Percentiles rank a stretch among this genome's conserved stretches.
Evolutionary conservation across 805 yeast genomes (phyloP).

Genomic region (Saturnispora saitoi): DNA sequence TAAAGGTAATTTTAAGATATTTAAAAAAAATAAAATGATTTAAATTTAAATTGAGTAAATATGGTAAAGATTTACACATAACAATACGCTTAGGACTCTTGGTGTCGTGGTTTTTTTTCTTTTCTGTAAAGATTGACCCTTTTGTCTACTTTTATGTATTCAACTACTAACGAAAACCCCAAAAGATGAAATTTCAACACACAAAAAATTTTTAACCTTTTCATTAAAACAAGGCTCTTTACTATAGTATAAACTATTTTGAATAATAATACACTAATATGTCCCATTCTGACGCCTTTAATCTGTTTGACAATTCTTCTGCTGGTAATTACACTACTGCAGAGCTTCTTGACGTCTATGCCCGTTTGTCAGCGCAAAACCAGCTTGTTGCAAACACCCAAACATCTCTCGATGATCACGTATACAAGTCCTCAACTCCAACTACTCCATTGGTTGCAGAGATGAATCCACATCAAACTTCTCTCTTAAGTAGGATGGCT

Average conservation of each 20-base stretch:
- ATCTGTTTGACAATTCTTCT: not conserved
- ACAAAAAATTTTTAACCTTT: not conserved
- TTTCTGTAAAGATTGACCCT: not conserved
- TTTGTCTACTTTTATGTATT: not conserved
- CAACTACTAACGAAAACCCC: not conserved
- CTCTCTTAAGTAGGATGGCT: not conserved
- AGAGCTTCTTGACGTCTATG: not conserved
- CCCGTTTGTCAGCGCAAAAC: constrained; percentile 39
- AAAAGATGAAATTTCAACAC: not conserved
- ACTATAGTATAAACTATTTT: not conserved
- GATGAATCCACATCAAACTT: not conserved
- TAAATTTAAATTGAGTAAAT: not conserved
- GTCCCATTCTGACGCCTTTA: not conserved
- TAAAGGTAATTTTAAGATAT: constrained; percentile 32
- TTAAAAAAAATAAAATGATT: not conserved
- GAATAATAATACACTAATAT: not conserved
- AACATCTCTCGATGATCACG: constrained; percentile 25
- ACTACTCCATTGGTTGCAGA: not conserved
- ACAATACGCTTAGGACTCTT: no score
- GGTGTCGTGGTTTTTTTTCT: not conserved
- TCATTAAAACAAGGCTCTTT: not conserved
- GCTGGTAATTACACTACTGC: not conserved
- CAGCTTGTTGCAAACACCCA: constrained; percentile 45
- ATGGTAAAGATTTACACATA: no score
- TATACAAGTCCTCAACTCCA: not conserved